phyloP scores from a whole-genome alignment of 2,329 filamentous ascomycete species.

The Botrytis deweyae region DNA sequence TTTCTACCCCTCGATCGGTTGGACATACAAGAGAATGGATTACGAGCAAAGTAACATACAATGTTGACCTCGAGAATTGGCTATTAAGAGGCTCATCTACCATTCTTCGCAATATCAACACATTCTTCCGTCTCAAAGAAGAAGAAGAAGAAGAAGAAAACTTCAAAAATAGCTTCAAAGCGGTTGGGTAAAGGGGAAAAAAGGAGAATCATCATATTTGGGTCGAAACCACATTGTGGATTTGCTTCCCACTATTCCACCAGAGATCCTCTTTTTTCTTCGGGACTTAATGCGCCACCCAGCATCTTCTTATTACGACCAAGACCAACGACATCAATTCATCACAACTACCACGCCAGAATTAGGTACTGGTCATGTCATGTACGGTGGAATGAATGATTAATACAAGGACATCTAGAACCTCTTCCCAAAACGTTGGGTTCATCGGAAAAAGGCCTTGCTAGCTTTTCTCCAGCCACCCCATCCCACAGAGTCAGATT shows the following conservation, averaged over 20 bases:
- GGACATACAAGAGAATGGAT: not conserved
- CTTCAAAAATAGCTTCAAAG: not conserved
- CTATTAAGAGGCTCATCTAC: not conserved
- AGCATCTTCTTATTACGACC: not conserved
- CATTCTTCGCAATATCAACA: not conserved
- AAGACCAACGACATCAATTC: not conserved
- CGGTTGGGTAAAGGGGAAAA: not conserved
- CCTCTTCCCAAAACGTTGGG: not conserved
- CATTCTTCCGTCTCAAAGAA: not conserved
- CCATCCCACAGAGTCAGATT: not conserved
- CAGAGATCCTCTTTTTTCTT: slow-evolving; percentile 9
- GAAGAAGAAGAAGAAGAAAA: too few species aligned
- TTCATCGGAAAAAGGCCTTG: not conserved
- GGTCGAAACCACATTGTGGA: slow-evolving; percentile 6
- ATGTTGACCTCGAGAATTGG: not conserved
- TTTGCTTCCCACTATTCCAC: slow-evolving; percentile 10
- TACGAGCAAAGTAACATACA: not conserved
- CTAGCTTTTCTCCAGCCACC: not conserved
- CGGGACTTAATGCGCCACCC: not conserved
- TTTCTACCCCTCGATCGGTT: not conserved
- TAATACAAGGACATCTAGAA: not conserved
- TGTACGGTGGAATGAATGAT: not conserved
- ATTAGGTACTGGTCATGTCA: not conserved
- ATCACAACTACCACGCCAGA: not conserved
- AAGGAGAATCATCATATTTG: not conserved